Base-by-base conservation (phyloP, 2,329 filamentous ascomycete genomes). In the Plectosphaerella sp. region DNA sequence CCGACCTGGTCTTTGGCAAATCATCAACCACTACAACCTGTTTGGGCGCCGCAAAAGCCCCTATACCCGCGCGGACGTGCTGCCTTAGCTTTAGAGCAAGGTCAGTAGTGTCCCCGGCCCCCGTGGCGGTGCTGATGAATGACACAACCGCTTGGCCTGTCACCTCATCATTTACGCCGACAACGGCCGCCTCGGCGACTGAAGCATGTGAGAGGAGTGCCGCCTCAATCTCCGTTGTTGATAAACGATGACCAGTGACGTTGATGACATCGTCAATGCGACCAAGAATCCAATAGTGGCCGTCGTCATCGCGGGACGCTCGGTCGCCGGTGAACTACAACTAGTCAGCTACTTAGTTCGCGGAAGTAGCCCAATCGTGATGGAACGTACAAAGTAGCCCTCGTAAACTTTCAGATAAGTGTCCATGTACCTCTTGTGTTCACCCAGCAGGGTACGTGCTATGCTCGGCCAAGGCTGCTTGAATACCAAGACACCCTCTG, bases 221-320 rank as follows among this genome's bases (percentile, higher is more conserved):
- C 24, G 94, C 94, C 74, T 99, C 94, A 59, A 99, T 99, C 72
- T 99, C 94, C 35, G 94, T 93, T 10, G 94, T 99, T 15, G 93
- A 97, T 57, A 99, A 80, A 69, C 94, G 88, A 73, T 99, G 94
- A 24, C 94, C 94, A 62, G 89, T 94, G 57, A 99, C 94, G 72
- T 99, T 99, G 70, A 99, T 93, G 43, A 99, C 94, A 64, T 99
- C 94, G 67, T 99, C 94, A 50, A 99, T 94, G 71, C 94, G 91
- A 59, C 94, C 94, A 57, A 94, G 90, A 69, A 99, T 99, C 94
- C 94, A 99, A 84, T 97, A 99, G 79, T 97, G 99, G 53, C 94
- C 94, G 64, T 99, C 94, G 72, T 96, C 89, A 69, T 99, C 94
- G 67, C 94, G 89, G 54, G 89, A 94, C 51, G 94, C 94, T 67